phyloP scores from a whole-genome alignment of 176 grass and related monocot genomes.

The Cenchrus purpureus region DNA sequence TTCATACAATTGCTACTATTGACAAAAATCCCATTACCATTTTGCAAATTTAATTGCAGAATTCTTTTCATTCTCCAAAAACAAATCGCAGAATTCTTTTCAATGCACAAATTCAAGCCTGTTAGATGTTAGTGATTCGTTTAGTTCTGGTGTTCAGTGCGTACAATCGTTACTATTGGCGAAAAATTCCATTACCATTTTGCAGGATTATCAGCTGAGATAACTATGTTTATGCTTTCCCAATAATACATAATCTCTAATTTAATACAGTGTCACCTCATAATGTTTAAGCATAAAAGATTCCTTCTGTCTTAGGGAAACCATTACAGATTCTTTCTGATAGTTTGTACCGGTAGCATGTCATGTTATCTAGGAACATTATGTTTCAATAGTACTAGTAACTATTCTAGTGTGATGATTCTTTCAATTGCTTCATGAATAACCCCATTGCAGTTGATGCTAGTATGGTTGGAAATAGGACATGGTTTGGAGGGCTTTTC shows the following conservation, averaged over 20 bases:
- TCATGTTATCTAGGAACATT: not conserved
- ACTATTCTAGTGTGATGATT: not conserved
- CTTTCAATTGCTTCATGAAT: not conserved
- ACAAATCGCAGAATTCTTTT: not conserved
- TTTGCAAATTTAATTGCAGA: not conserved
- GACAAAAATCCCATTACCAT: not conserved
- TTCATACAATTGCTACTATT: too few species aligned
- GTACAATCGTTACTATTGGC: not conserved
- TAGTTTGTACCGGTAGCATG: not conserved
- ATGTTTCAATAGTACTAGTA: not conserved
- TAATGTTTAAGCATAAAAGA: not conserved
- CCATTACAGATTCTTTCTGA: not conserved
- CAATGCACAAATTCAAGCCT: not conserved
- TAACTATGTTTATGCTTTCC: not conserved
- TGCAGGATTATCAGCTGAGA: not conserved
- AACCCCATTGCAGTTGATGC: conserved; percentile 57
- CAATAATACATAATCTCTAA: not conserved
- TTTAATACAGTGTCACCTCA: not conserved
- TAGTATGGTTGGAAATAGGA: conserved; percentile 88
- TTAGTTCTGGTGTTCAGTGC: not conserved
- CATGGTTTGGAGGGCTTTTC: conserved; percentile 92
- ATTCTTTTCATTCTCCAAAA: too few species aligned
- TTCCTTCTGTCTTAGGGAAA: not conserved
- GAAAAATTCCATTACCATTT: not conserved
- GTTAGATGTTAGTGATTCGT: not conserved